phyloP scores from a whole-genome alignment of 768 basidiomycete genomes.

The Jaapia argillacea region DNA sequence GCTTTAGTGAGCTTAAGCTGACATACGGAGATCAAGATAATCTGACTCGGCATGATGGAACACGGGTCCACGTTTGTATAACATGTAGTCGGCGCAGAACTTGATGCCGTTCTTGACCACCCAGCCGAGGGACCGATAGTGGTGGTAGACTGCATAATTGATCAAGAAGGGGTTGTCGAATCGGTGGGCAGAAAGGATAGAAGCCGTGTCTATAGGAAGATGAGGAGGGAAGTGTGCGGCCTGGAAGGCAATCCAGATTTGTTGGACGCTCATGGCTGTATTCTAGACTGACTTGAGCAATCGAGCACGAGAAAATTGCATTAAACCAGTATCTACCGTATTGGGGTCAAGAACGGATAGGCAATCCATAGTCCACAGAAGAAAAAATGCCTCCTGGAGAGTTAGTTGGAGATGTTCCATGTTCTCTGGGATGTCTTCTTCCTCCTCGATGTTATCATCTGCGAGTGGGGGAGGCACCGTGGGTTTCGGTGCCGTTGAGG shows the following conservation, averaged over 20 bases:
- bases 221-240: constrained; percentile 35
- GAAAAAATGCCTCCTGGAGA: constrained; percentile 82
- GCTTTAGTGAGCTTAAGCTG: not conserved
- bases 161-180: constrained; percentile 92
- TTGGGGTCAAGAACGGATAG: constrained; percentile 57
- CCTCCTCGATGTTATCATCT: constrained; percentile 24
- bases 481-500: constrained; percentile 12
- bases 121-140: constrained; percentile 95
- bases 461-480: constrained; percentile 5
- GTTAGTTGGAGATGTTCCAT: constrained; percentile 89
- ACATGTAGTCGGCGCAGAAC: constrained; percentile 90
- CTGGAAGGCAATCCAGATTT: constrained; percentile 63
- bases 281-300: constrained; percentile 26
- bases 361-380: constrained; percentile 78
- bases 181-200: constrained; percentile 21
- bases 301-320: too few species aligned
- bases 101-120: constrained; percentile 94
- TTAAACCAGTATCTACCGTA: constrained; percentile 43
- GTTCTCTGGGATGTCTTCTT: constrained; percentile 39
- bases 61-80: constrained; percentile 92
- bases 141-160: constrained; percentile 86
- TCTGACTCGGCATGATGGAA: constrained; percentile 93
- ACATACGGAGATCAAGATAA: not conserved
- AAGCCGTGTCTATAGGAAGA: constrained; percentile 23
- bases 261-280: constrained; percentile 39